Base-by-base conservation (phyloP, 495 filamentous ascomycete species). In the Penicillium angulare region DNA sequence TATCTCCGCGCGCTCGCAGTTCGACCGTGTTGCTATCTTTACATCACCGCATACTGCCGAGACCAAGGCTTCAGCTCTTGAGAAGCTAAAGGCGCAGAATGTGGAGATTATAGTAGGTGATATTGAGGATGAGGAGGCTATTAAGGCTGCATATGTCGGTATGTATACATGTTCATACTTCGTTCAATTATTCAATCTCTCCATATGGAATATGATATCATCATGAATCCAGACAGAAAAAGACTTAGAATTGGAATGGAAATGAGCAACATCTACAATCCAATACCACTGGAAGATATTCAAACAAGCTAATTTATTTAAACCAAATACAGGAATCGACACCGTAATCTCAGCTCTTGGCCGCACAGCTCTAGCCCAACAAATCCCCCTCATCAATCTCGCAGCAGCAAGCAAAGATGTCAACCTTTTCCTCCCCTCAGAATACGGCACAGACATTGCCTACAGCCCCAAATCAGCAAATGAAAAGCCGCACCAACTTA, bases 391-490 rank as follows among this genome's bases (percentile, higher is more conserved):
- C 0, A 72, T 88, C 45, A 66, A 68, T 40, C 72, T 85, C 10
- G 84, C 84, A 31, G 79, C 81, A 39, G 71, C 71, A 26, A 75
- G 76, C 13, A 59, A 71, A 1, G 69, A 60, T 33, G 79, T 90
- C 16, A 75, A 81, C 51, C 82, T 82, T 71, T 88, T 89, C 67
- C 76, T 87, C 52, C 85, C 86, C 4, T 86, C 81, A 16, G 86
- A 89, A 60, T 89, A 85, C 57, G 86, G 86, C 49, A 90, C 86
- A 0, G 86, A 89, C 49, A 84, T 89, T 53, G 84, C 85, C 60
- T 85, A 88, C 56, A 68, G 75, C 16, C 70, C 78, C 7, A 69
- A 75, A 29, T 86, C 83, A 45, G 75, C 74, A 18, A 41, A 66
- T 26, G 86, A 88, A 65, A 79, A 77, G 57, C 84, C 86, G 0